Evolutionary conservation across 2,329 filamentous ascomycete genomes (phyloP), one percentile per base, ranked within the genome.

Genomic region (Cordyceps javanica): DNA sequence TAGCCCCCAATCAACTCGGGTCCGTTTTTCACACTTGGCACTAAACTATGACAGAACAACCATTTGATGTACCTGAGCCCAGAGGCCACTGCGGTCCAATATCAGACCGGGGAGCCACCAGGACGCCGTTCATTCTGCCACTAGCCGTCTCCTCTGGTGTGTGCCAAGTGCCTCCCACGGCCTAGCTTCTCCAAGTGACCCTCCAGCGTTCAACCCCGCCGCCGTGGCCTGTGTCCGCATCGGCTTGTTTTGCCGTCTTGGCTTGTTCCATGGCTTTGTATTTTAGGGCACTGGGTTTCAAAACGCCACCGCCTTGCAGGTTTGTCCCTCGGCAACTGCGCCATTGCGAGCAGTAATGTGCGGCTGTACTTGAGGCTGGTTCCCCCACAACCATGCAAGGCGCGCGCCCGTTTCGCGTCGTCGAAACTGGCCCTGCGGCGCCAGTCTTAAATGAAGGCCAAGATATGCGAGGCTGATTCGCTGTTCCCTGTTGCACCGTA

Each of bases 171-270:
- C 42, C 8, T 5, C 10, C 25, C 28, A 30, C 25, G 23, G 21
- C 21, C 34, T 50, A 50, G 48, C 48, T 11, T 28, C 25, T 41
- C 30, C 26, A 46, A 30, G n/a, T 39, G 52, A 55, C 53, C 53
- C 36, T 49, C n/a, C 26, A 28, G 19, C 28, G 30, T 25, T 26
- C 52, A 14, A 32, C 34, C 30, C 28, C 46, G 38, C 46, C 19
- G 46, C 36, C 19, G 5, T n/a, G 42, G 38, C 23, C 55, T 23
- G 41, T 44, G 44, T 51, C 55, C 55, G 46, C 45, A 44, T 45
- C 55, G 55, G 55, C 39, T 51, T 49, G 26, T 28, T 28, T 42
- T 50, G 42, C 55, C 55, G 55, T 58, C 55, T 58, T 58, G 55
- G 55, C 55, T 58, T 23, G 23, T 32, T 32, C 39, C 48, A 58